These are phyloP conservation scores for Sphaerulina populicola DNA, from an alignment of 2,329 filamentous ascomycete genomes.

Conservation along the genomic window DNA sequence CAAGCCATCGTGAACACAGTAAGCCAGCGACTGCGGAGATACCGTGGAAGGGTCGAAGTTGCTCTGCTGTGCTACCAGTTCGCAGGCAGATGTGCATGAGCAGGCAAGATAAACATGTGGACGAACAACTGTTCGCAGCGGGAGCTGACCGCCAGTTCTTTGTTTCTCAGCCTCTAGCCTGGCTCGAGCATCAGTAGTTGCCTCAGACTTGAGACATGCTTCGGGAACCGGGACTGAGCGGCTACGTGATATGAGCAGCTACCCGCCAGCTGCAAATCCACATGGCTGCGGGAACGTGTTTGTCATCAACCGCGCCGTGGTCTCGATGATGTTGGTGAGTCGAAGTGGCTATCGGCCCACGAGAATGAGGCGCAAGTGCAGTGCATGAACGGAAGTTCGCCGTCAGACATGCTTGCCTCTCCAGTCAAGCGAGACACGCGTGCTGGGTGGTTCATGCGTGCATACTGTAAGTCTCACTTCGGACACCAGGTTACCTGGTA, in stretches of 20 bases:
- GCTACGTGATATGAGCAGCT: slow-evolving; percentile 6
- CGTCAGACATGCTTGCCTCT: slow-evolving; percentile 1
- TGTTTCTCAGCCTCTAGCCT: slow-evolving; percentile 7
- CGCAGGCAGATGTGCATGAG: slow-evolving; percentile 10
- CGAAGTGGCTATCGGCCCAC: not conserved
- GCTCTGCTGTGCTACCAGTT: slow-evolving; percentile 15
- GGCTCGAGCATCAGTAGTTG: slow-evolving; percentile 4
- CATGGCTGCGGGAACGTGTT: slow-evolving; percentile 10
- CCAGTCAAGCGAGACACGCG: slow-evolving; percentile 7
- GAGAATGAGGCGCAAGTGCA: not conserved
- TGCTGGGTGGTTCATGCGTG: slow-evolving; percentile 2
- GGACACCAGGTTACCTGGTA: not conserved
- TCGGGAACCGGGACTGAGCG: slow-evolving; percentile 1
- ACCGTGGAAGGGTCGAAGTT: not conserved
- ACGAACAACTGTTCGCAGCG: slow-evolving; percentile 24
- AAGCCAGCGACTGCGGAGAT: not conserved
- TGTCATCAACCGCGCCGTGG: slow-evolving; percentile 3
- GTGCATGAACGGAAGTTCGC: slow-evolving; percentile 12
- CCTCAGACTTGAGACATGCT: slow-evolving; percentile 20
- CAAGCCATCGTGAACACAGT: slow-evolving; percentile 14
- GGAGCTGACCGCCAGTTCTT: slow-evolving; percentile 16
- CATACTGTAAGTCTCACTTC: slow-evolving; percentile 6
- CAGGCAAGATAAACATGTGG: slow-evolving; percentile 11
- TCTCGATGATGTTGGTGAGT: not conserved
- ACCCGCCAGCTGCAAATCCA: slow-evolving; percentile 9